Evolutionary conservation across 2,329 filamentous ascomycete genomes (phyloP).

Genomic region (Fusarium ambrosium): DNA sequence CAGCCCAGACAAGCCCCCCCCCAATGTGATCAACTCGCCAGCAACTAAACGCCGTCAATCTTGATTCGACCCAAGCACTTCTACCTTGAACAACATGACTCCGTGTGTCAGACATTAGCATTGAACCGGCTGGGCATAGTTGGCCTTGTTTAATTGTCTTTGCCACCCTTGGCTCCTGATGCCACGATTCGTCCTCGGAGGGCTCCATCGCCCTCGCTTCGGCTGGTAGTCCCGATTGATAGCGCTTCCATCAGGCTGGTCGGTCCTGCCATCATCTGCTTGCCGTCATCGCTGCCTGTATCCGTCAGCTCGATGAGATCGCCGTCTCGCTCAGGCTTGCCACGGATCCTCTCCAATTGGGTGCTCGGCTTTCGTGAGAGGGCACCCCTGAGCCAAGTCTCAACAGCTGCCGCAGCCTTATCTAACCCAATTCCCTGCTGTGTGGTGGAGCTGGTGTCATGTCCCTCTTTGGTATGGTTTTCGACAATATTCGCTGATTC

Average conservation of each 20-base stretch:
- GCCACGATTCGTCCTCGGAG: constrained; percentile 55
- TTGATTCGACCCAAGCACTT: constrained; percentile 18
- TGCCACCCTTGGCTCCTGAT: constrained; percentile 53
- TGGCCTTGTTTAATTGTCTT: constrained; percentile 29
- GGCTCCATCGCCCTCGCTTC: constrained; percentile 55
- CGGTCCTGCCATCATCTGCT: constrained; percentile 40
- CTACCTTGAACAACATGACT: constrained; percentile 3
- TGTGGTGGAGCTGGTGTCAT: constrained; percentile 57
- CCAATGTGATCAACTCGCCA: constrained; percentile 27
- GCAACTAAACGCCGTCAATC: constrained; percentile 31
- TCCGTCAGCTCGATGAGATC: constrained; percentile 82
- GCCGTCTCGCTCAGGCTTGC: constrained; percentile 57
- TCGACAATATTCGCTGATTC: constrained; percentile 63
- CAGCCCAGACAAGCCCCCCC: neutral
- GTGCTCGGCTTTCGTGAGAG: constrained; percentile 73
- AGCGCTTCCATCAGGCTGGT: constrained; percentile 50
- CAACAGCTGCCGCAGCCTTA: constrained; percentile 87
- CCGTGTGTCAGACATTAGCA: neutral
- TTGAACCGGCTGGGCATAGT: neutral
- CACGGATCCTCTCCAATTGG: constrained; percentile 59
- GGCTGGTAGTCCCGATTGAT: constrained; percentile 51
- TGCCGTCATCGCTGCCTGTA: constrained; percentile 68
- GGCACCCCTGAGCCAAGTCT: constrained; percentile 90
- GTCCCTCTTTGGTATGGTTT: constrained; percentile 63
- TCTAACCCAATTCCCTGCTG: constrained; percentile 73